Conservation (phyloP, 2,329 filamentous ascomycete species). For the Ascocoryne sarcoides region DNA sequence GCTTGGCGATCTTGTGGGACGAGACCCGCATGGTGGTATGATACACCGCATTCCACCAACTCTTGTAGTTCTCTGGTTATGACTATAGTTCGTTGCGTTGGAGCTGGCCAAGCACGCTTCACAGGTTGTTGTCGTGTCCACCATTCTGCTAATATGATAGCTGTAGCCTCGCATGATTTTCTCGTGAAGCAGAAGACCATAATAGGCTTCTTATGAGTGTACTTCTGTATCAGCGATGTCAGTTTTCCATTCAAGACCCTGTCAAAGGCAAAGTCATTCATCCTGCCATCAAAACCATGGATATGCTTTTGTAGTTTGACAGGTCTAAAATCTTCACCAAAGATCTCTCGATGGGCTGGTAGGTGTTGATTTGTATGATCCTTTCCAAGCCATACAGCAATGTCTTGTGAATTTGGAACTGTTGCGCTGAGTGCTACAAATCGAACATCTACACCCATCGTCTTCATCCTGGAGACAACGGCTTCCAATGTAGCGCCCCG, state of each 20-base stretch:
- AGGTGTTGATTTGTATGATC: conserved; percentile 48
- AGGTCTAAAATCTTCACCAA: conserved; percentile 72
- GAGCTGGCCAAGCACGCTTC: conserved; percentile 55
- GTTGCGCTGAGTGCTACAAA: conserved; percentile 79
- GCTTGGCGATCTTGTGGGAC: conserved; percentile 52
- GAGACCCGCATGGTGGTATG: conserved; percentile 76
- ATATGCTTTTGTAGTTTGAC: conserved; percentile 71
- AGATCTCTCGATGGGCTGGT: conserved; percentile 59
- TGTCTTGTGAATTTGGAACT: conserved; percentile 72
- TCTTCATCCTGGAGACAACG: conserved; percentile 82
- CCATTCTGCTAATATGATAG: conserved; percentile 55
- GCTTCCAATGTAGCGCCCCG: conserved; percentile 75
- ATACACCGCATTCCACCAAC: conserved; percentile 48
- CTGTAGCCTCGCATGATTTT: conserved; percentile 60
- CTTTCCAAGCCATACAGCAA: conserved; percentile 71
- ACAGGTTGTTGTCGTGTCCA: conserved; percentile 45
- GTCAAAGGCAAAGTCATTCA: conserved; percentile 73
- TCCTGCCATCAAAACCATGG: conserved; percentile 53
- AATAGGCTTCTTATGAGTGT: conserved; percentile 64
- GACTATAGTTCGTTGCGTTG: conserved; percentile 42
- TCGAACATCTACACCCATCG: conserved; percentile 62
- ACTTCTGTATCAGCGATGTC: conserved; percentile 54
- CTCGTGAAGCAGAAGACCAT: conserved; percentile 79
- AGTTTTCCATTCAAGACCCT: conserved; percentile 58
- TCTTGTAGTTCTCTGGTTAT: conserved; percentile 51